Base-by-base conservation (phyloP, 2,329 filamentous ascomycete species). In the Cyphellophora europaea region DNA sequence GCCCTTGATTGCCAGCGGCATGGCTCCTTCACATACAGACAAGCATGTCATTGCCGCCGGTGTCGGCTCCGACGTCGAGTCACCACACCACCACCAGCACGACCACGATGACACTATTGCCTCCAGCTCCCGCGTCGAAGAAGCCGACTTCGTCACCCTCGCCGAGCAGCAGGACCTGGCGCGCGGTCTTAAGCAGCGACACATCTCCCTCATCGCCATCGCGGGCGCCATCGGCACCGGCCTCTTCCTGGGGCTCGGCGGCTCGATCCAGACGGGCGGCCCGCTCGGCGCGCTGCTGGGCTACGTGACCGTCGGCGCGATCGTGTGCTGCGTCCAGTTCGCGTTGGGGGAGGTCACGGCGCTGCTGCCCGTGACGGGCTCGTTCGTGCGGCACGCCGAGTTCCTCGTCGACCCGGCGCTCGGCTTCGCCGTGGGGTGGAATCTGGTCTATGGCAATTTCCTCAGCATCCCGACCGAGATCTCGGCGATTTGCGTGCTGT, bases 401-500 rank as follows among this genome's bases (percentile, higher is more conserved):
- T 56, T 71, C 48, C 57, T 72, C 39, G 56, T 67, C 6, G 69
- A 74, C 44, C 67, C 67, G 5, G 66, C 66, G 0, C 49, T 67
- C 27, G 62, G 63, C 4, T 66, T 66, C 48, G 65, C 65, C 11
- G 52, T 66, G 5, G 65, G 65, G 13, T 67, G 43, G 31, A 49
- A 45, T 23, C 27, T 45, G 54, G 56, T 52, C 57, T 74, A 75
- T 37, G 71, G 70, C 30, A 72, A 71, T 43, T 50, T 67, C 31
- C 53, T 74, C 44, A 66, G 66, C 29, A 67, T 77, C 14, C 69
- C 71, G 3, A 61, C 67, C 36, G 77, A 81, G 52, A 77, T 80
- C 38, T 71, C 72, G 1, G 77, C 77, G 8, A 72, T 74, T 12
- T 69, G 71, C 28, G 71, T 79, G 2, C 58, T 81, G 14, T 74